Conservation (phyloP, 345 rosid genomes). For the Psidium friedrichsthalianum region DNA sequence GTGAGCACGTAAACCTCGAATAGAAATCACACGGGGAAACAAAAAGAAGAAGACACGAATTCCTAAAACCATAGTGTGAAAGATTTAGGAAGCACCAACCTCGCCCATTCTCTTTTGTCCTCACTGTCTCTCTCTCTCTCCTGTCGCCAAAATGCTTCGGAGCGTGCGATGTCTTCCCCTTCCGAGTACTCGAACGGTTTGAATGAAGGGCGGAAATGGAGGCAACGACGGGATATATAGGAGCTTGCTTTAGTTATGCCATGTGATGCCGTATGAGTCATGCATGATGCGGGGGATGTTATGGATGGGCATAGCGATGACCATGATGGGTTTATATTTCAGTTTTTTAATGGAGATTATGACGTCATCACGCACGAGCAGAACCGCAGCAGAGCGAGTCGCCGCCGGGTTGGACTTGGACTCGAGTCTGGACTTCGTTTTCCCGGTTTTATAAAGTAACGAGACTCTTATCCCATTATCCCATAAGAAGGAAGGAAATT, state of each 20-base stretch:
- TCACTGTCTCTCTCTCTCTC: neutral
- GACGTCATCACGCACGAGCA: neutral
- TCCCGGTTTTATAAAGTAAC: neutral
- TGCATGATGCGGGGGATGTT: neutral
- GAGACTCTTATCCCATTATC: neutral
- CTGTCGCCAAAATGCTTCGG: neutral
- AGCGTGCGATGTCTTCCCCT: neutral
- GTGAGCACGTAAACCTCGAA: neutral
- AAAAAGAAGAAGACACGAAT: neutral
- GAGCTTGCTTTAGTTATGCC: neutral
- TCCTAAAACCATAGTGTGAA: neutral
- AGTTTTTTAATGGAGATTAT: neutral
- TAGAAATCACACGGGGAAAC: neutral
- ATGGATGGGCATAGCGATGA: neutral
- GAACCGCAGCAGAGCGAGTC: neutral
- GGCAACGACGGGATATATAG: neutral
- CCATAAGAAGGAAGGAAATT: neutral
- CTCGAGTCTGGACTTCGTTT: neutral
- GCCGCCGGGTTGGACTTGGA: neutral
- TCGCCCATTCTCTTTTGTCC: slow-evolving; percentile 9
- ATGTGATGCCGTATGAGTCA: neutral
- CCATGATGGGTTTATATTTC: neutral
- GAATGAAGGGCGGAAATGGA: neutral
- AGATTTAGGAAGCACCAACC: slow-evolving; percentile 5
- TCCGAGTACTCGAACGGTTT: neutral